phyloP scores from a whole-genome alignment of 495 filamentous ascomycete genomes.

The Lasiosphaeria hispida region DNA sequence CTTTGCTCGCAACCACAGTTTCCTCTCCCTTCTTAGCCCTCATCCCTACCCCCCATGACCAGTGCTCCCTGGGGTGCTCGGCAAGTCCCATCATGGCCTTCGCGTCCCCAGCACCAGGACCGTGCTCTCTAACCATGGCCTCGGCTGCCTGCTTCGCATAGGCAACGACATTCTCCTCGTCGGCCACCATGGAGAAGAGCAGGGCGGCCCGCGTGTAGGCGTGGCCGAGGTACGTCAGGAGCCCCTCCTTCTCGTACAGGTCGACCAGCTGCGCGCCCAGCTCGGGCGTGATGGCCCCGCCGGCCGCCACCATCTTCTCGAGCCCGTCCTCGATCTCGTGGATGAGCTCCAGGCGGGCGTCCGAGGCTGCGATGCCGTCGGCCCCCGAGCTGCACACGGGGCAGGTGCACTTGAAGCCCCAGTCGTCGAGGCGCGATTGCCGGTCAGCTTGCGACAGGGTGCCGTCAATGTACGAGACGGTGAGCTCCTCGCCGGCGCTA shows the following conservation, averaged over 20 bases:
- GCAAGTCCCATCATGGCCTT: conserved; percentile 37
- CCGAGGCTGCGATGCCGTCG: conserved; percentile 27
- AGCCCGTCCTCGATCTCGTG: conserved; percentile 34
- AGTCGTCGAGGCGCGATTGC: conserved; percentile 31
- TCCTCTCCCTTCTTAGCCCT: background rate
- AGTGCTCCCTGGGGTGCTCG: conserved; percentile 30
- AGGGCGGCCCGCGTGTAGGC: conserved; percentile 43
- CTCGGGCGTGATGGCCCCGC: conserved; percentile 28
- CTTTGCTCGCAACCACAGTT: background rate
- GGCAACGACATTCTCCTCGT: conserved; percentile 31
- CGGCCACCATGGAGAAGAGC: conserved; percentile 41
- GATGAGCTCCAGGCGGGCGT: conserved; percentile 36
- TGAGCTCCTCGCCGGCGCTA: conserved; percentile 39
- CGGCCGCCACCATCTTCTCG: conserved; percentile 28
- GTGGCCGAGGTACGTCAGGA: conserved; percentile 37
- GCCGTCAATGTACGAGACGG: conserved; percentile 40
- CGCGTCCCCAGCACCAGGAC: conserved; percentile 26
- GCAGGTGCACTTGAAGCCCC: conserved; percentile 45
- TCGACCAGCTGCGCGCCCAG: conserved; percentile 33
- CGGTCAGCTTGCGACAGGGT: conserved; percentile 30
- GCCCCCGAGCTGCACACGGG: conserved; percentile 30
- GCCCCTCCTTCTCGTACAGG: conserved; percentile 35
- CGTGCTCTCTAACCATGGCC: conserved; percentile 37
- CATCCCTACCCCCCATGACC: conserved; percentile 26
- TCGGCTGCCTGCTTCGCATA: conserved; percentile 35